phyloP scores from a whole-genome alignment of 495 filamentous ascomycete species.

The Darksidea phi region DNA sequence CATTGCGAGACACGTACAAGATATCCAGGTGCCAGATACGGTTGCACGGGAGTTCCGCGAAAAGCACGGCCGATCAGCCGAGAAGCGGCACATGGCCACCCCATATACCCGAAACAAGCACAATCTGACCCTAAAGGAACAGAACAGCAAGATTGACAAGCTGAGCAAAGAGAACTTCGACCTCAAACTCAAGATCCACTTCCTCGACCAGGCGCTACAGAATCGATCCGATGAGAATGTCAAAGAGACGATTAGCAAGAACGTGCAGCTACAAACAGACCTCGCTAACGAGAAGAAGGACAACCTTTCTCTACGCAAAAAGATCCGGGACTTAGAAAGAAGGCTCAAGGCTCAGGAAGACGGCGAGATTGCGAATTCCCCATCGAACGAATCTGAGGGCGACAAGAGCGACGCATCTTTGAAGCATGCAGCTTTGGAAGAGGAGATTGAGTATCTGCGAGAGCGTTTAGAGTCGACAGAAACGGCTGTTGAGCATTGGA shows the following conservation, averaged over 20 bases:
- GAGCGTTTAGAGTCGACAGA: conserved; percentile 82
- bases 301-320: conserved; percentile 72
- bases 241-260: conserved; percentile 95
- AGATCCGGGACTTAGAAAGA: conserved; percentile 81
- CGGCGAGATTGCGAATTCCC: conserved; percentile 52
- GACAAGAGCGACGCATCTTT: conserved; percentile 60
- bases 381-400: conserved; percentile 47
- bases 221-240: conserved; percentile 93
- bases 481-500: conserved; percentile 74
- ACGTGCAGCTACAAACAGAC: conserved; percentile 89
- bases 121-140: conserved; percentile 91
- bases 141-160: conserved; percentile 92
- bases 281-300: conserved; percentile 85
- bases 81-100: conserved; percentile 47
- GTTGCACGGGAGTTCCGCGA: conserved; percentile 79
- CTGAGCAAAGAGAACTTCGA: conserved; percentile 97
- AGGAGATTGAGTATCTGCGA: conserved; percentile 77
- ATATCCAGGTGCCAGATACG: conserved; percentile 86
- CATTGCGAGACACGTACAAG: conserved; percentile 80
- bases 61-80: conserved; percentile 58
- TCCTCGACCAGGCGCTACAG: conserved; percentile 87
- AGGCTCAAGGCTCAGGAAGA: conserved; percentile 72
- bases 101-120: conserved; percentile 61
- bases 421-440: conserved; percentile 71
- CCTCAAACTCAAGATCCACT: conserved; percentile 95